Conservation (phyloP, 192 early-diverging fungal genomes). For the Podila minutissima region DNA sequence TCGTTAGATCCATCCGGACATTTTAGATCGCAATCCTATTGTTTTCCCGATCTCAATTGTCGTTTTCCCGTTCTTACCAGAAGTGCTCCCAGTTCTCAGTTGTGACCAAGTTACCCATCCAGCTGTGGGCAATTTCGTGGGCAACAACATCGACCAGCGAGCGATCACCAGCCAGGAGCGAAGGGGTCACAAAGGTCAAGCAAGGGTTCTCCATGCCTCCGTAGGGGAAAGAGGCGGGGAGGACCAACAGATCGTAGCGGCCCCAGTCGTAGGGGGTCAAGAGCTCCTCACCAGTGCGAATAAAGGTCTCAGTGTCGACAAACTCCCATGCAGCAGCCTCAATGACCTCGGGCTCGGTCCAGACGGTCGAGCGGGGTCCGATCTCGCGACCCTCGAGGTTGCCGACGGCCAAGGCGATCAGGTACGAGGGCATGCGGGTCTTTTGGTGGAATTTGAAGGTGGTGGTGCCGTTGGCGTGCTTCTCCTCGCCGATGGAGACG, state of each 20-base stretch:
- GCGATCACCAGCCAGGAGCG: constrained; percentile 93
- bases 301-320: constrained; percentile 74
- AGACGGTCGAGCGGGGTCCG: constrained; percentile 94
- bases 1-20: neutral
- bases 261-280: constrained; percentile 97
- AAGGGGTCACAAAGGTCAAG: constrained; percentile 97
- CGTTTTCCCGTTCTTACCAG: constrained; percentile 12
- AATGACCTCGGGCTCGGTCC: constrained; percentile 93
- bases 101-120: constrained; percentile 90
- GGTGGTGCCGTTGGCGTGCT: constrained; percentile 58
- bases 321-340: constrained; percentile 96
- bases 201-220: constrained; percentile 98
- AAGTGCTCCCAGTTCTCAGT: constrained; percentile 80
- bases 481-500: constrained; percentile 70
- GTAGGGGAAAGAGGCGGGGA: constrained; percentile 90
- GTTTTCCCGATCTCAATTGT: neutral
- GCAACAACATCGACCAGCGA: constrained; percentile 94
- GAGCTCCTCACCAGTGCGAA: constrained; percentile 73
- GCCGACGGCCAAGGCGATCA: constrained; percentile 95
- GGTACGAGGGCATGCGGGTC: constrained; percentile 92
- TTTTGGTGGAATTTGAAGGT: constrained; percentile 87
- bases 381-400: constrained; percentile 84
- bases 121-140: constrained; percentile 94
- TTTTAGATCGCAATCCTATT: neutral
- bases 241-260: constrained; percentile 91